These are phyloP conservation scores for Dendrobium nobile DNA, from an alignment of 106 monocot species.

Conservation along the genomic window DNA sequence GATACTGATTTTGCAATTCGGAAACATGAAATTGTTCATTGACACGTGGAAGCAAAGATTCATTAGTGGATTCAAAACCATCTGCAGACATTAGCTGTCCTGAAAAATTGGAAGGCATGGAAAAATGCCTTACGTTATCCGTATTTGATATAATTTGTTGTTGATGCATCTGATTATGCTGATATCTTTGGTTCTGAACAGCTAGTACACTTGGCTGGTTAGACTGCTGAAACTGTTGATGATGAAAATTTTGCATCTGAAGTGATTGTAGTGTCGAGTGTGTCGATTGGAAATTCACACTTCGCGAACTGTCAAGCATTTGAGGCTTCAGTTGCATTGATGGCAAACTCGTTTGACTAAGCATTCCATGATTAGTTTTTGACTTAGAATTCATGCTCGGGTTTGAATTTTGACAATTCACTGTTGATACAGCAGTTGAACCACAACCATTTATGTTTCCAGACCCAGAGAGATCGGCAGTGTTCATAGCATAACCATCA, in stretches of 20 bases:
- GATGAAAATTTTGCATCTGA: conserved; percentile 42
- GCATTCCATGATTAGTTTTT: conserved; percentile 26
- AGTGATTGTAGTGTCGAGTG: conserved; percentile 36
- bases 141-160: conserved; percentile 35
- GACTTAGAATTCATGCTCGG: conserved; percentile 39
- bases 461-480: conserved; percentile 33
- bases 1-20: conserved; percentile 41
- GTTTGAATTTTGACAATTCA: conserved; percentile 43
- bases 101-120: conserved; percentile 27
- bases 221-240: conserved; percentile 46
- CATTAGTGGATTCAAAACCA: conserved; percentile 32
- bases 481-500: conserved; percentile 47
- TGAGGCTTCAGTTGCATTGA: conserved; percentile 46
- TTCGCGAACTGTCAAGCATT: conserved; percentile 51
- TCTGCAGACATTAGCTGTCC: conserved; percentile 37
- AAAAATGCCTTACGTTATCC: conserved; percentile 25
- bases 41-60: conserved; percentile 30
- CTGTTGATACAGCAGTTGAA: conserved; percentile 36
- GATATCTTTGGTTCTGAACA: conserved; percentile 31
- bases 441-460: conserved; percentile 43
- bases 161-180: conserved; percentile 33
- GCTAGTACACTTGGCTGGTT: conserved; percentile 36
- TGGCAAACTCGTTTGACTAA: conserved; percentile 38
- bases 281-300: conserved; percentile 54
- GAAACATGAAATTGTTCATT: conserved; percentile 43